A percentile compares a stretch with the other conserved stretches of the same genome.
These are phyloP conservation scores for Aspergillus pseudonomiae DNA, from an alignment of 2,329 filamentous ascomycete genomes.

Conservation along the genomic window DNA sequence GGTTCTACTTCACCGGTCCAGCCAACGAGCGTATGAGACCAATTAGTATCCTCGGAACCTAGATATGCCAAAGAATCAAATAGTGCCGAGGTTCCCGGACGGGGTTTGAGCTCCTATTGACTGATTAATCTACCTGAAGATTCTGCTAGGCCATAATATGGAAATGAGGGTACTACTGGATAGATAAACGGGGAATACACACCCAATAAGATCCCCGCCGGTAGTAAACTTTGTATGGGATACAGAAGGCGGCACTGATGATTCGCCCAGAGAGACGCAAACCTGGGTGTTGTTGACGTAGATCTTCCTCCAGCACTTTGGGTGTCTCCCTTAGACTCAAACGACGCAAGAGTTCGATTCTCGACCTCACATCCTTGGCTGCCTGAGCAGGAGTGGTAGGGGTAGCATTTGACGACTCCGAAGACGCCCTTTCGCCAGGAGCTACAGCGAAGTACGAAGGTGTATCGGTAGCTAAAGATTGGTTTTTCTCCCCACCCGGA, in stretches of 20 bases:
- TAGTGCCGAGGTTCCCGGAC: slow-evolving; percentile 85
- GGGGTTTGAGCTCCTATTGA: slow-evolving; percentile 69
- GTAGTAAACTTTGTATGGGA: slow-evolving; percentile 63
- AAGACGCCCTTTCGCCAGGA: slow-evolving; percentile 26
- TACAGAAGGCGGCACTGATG: slow-evolving; percentile 66
- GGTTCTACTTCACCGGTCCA: slow-evolving; percentile 88
- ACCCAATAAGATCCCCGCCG: slow-evolving; percentile 60
- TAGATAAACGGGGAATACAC: slow-evolving; percentile 23
- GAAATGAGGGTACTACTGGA: background rate
- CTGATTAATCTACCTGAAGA: slow-evolving; percentile 12
- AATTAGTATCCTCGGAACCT: slow-evolving; percentile 78
- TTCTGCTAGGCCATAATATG: background rate
- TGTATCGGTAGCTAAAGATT: slow-evolving; percentile 22
- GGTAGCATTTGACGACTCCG: slow-evolving; percentile 19
- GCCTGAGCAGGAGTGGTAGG: slow-evolving; percentile 44
- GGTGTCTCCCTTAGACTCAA: slow-evolving; percentile 51
- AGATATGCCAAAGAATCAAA: slow-evolving; percentile 90
- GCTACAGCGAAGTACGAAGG: slow-evolving; percentile 34
- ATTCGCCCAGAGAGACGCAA: slow-evolving; percentile 63
- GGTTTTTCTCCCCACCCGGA: slow-evolving; percentile 25
- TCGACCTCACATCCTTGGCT: slow-evolving; percentile 49
- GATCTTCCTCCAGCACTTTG: slow-evolving; percentile 53
- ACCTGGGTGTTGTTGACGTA: slow-evolving; percentile 58
- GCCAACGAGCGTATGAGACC: slow-evolving; percentile 90
- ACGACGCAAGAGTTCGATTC: slow-evolving; percentile 56